These are phyloP conservation scores for Pseudofabraea citricarpa DNA, from an alignment of 2,329 filamentous ascomycete species.

Conservation along the genomic window DNA sequence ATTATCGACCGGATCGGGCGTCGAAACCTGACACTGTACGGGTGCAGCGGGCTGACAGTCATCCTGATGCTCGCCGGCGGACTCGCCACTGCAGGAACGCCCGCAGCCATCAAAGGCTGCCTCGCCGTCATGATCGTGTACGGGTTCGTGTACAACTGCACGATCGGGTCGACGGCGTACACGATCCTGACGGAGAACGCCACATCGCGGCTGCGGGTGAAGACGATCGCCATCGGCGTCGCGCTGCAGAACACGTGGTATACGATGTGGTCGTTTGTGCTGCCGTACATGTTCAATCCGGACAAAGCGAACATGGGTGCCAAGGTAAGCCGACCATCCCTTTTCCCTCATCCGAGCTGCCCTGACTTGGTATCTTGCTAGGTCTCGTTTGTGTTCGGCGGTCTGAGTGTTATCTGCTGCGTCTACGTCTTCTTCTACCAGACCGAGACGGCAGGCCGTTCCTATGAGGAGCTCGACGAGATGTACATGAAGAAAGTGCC, in stretches of 20 bases:
- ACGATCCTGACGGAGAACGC: constrained; percentile 1
- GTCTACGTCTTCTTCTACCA: constrained; percentile 31
- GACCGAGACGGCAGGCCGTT: constrained; percentile 27
- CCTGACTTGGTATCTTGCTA: background rate
- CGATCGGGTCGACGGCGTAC: constrained; percentile 1
- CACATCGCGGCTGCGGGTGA: background rate
- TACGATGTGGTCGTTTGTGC: constrained; percentile 4
- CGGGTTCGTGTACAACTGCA: background rate
- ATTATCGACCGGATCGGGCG: background rate
- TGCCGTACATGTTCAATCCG: constrained; percentile 3
- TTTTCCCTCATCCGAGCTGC: background rate
- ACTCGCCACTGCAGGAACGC: background rate
- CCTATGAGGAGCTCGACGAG: constrained; percentile 9
- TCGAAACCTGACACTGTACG: constrained; percentile 2
- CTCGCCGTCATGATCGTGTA: constrained; percentile 1
- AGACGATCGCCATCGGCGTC: constrained; percentile 3
- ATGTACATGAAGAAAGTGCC: constrained; percentile 7
- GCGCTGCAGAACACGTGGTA: background rate
- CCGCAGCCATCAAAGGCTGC: background rate
- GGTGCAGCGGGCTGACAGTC: background rate
- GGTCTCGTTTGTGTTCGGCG: constrained; percentile 31
- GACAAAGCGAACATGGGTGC: constrained; percentile 20
- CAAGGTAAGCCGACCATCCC: constrained; percentile 26
- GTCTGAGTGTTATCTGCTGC: constrained; percentile 26
- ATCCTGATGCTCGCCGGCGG: constrained; percentile 1